Evolutionary conservation across 2,329 filamentous ascomycete species (phyloP), one percentile per base, ranked within the genome.

Genomic region (Colletotrichum spaethianum): DNA sequence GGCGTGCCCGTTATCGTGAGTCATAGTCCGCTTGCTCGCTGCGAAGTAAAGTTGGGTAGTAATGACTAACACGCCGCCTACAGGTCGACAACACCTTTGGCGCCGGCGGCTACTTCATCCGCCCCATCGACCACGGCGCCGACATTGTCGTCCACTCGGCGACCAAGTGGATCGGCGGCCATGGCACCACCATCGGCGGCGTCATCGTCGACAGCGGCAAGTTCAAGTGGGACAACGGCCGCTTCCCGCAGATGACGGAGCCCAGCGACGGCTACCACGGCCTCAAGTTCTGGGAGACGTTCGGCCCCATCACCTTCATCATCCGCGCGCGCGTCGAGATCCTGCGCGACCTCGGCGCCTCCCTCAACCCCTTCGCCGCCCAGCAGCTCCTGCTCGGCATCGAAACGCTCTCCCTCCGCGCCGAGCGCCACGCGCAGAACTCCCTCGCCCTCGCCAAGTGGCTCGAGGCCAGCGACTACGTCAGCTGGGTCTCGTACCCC

Each of bases 161-260:
- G 14, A 98, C 95, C 70, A 98, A 98, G 84, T 98, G 95, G 95
- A 98, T 98, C 74, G 95, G 95, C 69, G 95, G 95, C 52, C 96
- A 98, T 82, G 96, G 95, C 73, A 97, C 95, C 50, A 98, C 95
- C 33, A 93, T 98, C 75, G 95, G 89, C 70, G 95, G 95, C 73
- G 89, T 98, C 53, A 89, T 98, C 42, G 87, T 98, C 75, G 95
- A 98, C 85, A 90, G 92, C 75, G 95, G 95, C 78, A 96, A 94
- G 81, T 98, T 98, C 80, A 93, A 97, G 86, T 98, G 96, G 95
- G 84, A 98, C 81, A 93, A 87, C 57, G 90, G 90, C 77, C 92
- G 95, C 26, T 98, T 98, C 88, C 96, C 96, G 1, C 94, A 98
- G 82, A 95, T 99, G 86, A 90, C 93, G 76, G 94, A 98, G 83